Conservation (phyloP, 2,329 filamentous ascomycete genomes). For the Verruconis gallopava region DNA sequence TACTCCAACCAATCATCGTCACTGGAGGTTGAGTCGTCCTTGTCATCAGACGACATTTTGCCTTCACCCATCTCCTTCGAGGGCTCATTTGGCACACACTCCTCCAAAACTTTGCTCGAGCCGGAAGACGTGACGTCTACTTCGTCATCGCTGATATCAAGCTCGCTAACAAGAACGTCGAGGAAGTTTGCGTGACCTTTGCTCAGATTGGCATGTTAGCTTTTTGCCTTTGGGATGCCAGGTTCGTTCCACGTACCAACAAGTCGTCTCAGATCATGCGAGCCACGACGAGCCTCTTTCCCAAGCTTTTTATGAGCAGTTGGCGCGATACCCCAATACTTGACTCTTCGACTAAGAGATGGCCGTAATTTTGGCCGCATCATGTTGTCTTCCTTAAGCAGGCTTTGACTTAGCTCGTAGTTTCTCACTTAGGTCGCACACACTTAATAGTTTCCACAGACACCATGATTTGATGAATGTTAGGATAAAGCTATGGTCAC, state of each 20-base stretch:
- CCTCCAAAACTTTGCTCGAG: neutral
- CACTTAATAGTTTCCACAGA: no score
- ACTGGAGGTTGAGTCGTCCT: neutral
- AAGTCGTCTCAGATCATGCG: conserved; percentile 6
- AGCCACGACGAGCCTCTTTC: conserved; percentile 6
- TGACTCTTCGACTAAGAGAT: conserved; percentile 5
- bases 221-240: neutral
- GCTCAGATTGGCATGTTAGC: neutral
- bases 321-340: conserved; percentile 4
- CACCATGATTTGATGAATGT: no score
- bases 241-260: neutral
- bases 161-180: conserved; percentile 5
- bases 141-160: conserved; percentile 1
- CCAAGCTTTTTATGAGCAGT: conserved; percentile 5
- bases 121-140: neutral
- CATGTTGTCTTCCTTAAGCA: no score
- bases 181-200: conserved; percentile 8
- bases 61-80: no score
- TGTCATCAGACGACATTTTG: no score
- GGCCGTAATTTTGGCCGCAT: conserved; percentile 5
- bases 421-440: no score
- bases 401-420: no score
- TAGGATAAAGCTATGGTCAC: no score
- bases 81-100: neutral
- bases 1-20: conserved; percentile 5